Evolutionary conservation across 768 basidiomycete species (phyloP), one percentile per base, ranked within the genome.

Genomic region (Lactarius vividus): DNA sequence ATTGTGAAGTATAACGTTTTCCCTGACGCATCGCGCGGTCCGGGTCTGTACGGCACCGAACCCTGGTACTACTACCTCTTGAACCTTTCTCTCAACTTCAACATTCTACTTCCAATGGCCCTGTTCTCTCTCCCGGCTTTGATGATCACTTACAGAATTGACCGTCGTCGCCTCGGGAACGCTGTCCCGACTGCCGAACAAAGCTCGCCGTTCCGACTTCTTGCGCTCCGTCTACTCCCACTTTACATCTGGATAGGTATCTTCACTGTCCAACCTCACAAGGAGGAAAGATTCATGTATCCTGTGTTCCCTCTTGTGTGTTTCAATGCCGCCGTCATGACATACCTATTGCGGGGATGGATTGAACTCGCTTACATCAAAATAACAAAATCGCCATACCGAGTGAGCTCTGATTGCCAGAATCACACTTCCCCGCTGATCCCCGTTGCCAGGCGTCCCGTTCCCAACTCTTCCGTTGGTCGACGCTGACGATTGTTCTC

Each of bases 221-320:
- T 98, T 55, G 83, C 82, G 4, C 75, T 96, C 62, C 84, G 95
- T 42, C 80, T 98, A n/a, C 75, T 83, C n/a, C 94, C 94, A 0
- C 80, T 96, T 67, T 98, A 98, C 77, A 69, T 98, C n/a, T 98
- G 97, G 96, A 72, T 88, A 55, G 83, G 77, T 1, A 88, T 97
- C 67, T 78, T 99, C 70, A 87, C 86, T 4, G 70, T 81, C 3
- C 96, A 98, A 77, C 79, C 89, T 1, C 97, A 99, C 77, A 99
- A 99, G 78, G 97, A 99, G 77, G 97, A 99, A 74, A 83, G 97
- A n/a, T 99, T 99, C 79, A 91, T 98, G 87, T 98, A 88, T 76
- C 96, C 97, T 0, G 89, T 85, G 2, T 98, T 96, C 74, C 91
- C 94, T 1, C 76, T 98, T 37, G 77, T 98, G 56, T 94, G 93